Conservation (phyloP, 140 eudicot genomes). For the Ambrosia hybrid region DNA sequence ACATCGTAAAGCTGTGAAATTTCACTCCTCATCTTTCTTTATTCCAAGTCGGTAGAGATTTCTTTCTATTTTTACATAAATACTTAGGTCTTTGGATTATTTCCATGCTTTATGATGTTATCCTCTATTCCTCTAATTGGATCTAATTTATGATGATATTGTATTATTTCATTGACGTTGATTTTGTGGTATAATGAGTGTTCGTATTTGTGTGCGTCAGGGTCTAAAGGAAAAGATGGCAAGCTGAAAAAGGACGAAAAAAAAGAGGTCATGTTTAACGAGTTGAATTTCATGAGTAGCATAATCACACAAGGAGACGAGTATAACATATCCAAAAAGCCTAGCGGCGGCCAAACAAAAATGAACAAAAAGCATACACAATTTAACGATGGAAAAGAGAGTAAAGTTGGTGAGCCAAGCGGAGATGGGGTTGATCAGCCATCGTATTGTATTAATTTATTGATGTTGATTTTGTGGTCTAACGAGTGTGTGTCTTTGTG, state of each 20-base stretch:
- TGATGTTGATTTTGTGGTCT: constrained; percentile 19
- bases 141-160: neutral
- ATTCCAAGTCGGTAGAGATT: neutral
- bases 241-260: constrained; percentile 32
- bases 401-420: constrained; percentile 24
- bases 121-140: too few species aligned
- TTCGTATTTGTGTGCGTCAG: constrained; percentile 35
- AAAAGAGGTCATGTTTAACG: constrained; percentile 31
- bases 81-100: neutral
- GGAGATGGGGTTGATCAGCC: constrained; percentile 24
- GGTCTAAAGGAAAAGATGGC: constrained; percentile 34
- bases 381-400: constrained; percentile 12
- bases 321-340: constrained; percentile 49
- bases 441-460: neutral
- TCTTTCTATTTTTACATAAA: neutral
- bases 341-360: constrained; percentile 22
- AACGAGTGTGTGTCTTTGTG: neutral
- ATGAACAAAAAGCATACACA: constrained; percentile 29
- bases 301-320: constrained; percentile 62
- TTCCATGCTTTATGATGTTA: too few species aligned
- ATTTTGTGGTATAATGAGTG: constrained; percentile 17
- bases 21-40: neutral
- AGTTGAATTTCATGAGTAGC: constrained; percentile 60
- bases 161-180: neutral
- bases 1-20: neutral